A percentile compares a stretch with the other conserved stretches of the same genome.
These are phyloP conservation scores for Porcisia deanei DNA, from an alignment of 208 protist species.

Conservation along the genomic window DNA sequence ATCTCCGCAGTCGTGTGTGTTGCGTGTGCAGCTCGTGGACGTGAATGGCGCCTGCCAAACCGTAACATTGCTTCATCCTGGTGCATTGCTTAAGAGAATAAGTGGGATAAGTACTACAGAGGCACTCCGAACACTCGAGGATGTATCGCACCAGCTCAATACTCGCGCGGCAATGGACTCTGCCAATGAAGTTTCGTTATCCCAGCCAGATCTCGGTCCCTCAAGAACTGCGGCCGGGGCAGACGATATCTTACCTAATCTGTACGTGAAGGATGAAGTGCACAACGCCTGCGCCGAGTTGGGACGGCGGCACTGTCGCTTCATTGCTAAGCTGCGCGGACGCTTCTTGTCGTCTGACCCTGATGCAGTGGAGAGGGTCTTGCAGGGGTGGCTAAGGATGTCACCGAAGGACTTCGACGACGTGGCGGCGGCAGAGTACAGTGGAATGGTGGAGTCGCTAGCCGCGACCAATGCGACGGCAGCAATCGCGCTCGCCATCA, in stretches of 20 bases:
- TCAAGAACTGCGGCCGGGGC: neutral
- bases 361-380: constrained; percentile 14
- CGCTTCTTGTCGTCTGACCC: constrained; percentile 40
- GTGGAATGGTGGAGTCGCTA: constrained; percentile 60
- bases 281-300: constrained; percentile 30
- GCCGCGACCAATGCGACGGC: constrained; percentile 30
- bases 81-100: constrained; percentile 18
- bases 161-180: neutral
- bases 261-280: constrained; percentile 52
- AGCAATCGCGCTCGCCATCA: constrained; percentile 61
- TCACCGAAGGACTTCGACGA: constrained; percentile 6
- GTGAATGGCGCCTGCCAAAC: constrained; percentile 7
- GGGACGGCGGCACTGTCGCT: constrained; percentile 39
- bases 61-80: constrained; percentile 24
- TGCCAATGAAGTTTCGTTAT: neutral
- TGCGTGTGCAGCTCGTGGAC: constrained; percentile 13
- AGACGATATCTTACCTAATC: neutral
- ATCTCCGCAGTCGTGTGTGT: constrained; percentile 14
- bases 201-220: neutral
- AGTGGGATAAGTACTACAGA: constrained; percentile 22
- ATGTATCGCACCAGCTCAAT: constrained; percentile 12
- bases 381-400: constrained; percentile 9
- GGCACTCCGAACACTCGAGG: constrained; percentile 31
- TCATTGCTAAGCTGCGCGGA: constrained; percentile 51
- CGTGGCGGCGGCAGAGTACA: constrained; percentile 36